phyloP scores from a whole-genome alignment of 75 land plant genomes.

The Pinus albicaulis region DNA sequence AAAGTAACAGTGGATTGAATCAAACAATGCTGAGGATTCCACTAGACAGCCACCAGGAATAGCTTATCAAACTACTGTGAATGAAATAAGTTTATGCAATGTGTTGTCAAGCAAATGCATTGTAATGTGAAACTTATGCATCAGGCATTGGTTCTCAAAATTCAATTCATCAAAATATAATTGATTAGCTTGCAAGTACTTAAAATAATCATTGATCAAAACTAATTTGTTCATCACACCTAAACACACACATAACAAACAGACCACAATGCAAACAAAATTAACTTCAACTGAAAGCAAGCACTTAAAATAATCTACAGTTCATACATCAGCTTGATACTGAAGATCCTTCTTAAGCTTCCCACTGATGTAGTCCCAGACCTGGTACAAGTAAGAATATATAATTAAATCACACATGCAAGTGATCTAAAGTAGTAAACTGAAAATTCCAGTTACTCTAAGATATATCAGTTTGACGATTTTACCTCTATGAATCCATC shows the following conservation, averaged over 20 bases:
- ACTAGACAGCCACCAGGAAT: background rate
- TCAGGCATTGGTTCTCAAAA: background rate
- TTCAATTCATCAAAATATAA: background rate
- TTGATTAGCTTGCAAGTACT: background rate
- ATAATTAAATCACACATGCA: background rate
- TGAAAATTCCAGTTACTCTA: background rate
- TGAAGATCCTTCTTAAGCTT: conserved; percentile 98
- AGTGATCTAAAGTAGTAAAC: background rate
- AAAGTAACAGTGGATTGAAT: background rate
- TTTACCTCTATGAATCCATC: conserved; percentile 98
- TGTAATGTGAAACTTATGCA: background rate
- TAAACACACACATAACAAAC: background rate
- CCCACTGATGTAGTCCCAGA: conserved; percentile 97
- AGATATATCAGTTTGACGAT: background rate
- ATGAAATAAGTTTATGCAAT: background rate
- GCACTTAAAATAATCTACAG: background rate
- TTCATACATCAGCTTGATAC: conserved; percentile 95
- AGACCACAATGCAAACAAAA: background rate
- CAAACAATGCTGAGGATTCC: background rate
- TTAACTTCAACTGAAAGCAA: conserved; percentile 2
- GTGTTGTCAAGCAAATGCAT: background rate
- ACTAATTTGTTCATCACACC: background rate
- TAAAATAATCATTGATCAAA: background rate
- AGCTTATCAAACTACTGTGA: background rate
- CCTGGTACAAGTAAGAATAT: conserved; percentile 37